Evolutionary conservation across 805 yeast species (phyloP), one percentile per base, ranked within the genome.

Genomic region (Torulaspora maleeae): DNA sequence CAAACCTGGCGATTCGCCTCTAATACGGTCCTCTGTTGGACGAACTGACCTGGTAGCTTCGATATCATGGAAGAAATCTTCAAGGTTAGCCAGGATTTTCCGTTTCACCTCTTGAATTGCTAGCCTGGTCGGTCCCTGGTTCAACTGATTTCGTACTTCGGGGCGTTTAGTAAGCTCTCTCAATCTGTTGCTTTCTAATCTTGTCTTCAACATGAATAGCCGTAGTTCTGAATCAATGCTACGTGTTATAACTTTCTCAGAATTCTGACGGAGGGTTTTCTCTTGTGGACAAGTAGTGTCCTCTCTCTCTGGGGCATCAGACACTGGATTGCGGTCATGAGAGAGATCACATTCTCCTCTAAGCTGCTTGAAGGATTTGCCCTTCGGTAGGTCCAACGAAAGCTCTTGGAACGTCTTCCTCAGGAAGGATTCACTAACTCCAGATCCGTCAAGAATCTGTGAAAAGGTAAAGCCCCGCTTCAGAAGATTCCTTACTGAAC

Each of bases 141-240:
- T 33, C 29, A 48, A 42, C 19, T 39, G 49, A 9, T 38, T 43
- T 9, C 33, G 30, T 7, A 38, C 33, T 6, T 28, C 37, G 9
- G 32, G 19, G 13, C 33, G 38, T 24, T 38, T 38, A 15, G 43
- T 27, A 4, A 33, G 13, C 4, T 42, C 19, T 32, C 40, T 16
- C 19, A 48, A 5, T 27, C 43, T 42, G 30, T 43, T 44, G 19
- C 38, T 25, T 27, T 44, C 51, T 17, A 45, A 28, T 15, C 38
- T 39, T n/a, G 43, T 36, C 17, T 44, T 27, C 25, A 48, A 38
- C 48, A 42, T 41, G 33, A 45, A 42, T 12, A 42, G 43, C n/a
- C 45, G 46, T 15, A 48, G 43, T 17, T 48, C 51, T 25, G 41
- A 19, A 30, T 48, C 44, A 12, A 48, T 40, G 36, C 29, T 44